Base-by-base conservation (phyloP, 2,329 filamentous ascomycete genomes). In the Tolypocladium guangdongense region DNA sequence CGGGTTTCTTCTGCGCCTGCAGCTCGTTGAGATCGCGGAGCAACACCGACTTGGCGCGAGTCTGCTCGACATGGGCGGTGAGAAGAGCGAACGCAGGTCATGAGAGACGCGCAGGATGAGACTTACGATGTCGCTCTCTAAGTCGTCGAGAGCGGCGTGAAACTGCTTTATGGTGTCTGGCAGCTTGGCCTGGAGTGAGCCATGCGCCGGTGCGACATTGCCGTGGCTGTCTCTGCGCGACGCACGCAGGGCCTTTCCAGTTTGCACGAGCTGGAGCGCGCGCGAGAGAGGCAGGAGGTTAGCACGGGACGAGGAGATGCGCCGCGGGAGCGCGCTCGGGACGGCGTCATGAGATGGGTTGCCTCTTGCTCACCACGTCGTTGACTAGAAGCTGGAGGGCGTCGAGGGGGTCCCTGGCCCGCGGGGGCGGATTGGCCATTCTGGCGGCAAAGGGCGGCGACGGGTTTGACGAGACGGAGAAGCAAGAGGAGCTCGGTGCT, bases 61-160 rank as follows among this genome's bases (percentile, higher is more conserved):
- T 63, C 71, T 73, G 33, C 22, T 12, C 51, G 37, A 20, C 11
- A 18, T 27, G 11, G 12, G 22, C 18, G 49, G 18, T 52, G 36
- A 47, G 36, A 24, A 14, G 7, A 56, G 30, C 4, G 14, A 4
- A 18, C 1, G 27, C 12, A n/a, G 8, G 43, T 16, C 27, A 32
- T 3, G 35, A 20, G 11, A 16, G 24, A 16, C 4, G 16, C 20
- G n/a, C 8, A 20, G 6, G 24, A 35, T n/a, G 5, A 18, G 7
- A 54, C 74, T 64, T 68, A 82, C 80, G 61, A 83, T 80, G 30
- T 83, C 78, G 54, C 65, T 66, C 61, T 84, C 81, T 6, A 84
- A 61, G 7, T 80, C 76, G 56, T 83, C 78, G 2, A 84, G 66
- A 8, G 77, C 76, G 53, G 67, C 66, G 55, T 83, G 78, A 61